Percentiles rank a stretch among this genome's conserved stretches.
phyloP scores from a whole-genome alignment of 345 rosid species.

The Euphorbia lathyris region DNA sequence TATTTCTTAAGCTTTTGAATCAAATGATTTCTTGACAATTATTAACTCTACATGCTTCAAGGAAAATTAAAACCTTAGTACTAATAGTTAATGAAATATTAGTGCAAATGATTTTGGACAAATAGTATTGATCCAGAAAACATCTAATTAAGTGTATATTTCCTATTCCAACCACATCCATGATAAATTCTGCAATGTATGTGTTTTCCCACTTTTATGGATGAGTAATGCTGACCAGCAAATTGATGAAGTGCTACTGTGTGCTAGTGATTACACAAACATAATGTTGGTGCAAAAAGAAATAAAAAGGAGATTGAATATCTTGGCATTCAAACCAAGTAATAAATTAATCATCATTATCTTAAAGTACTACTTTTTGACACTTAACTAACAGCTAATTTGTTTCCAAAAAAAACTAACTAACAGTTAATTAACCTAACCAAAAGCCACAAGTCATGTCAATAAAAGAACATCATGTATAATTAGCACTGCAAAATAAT shows the following conservation, averaged over 20 bases:
- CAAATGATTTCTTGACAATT: too few species aligned
- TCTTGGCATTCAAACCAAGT: not conserved
- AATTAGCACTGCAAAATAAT: not conserved
- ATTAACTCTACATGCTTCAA: too few species aligned
- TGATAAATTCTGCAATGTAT: not conserved
- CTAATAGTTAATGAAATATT: not conserved
- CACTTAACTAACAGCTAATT: not conserved
- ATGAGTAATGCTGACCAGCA: not conserved
- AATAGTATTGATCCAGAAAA: not conserved
- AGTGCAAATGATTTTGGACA: too few species aligned
- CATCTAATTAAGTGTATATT: not conserved
- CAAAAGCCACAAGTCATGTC: not conserved
- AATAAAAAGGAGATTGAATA: not conserved
- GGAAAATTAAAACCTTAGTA: not conserved
- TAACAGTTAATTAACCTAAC: conserved; percentile 2
- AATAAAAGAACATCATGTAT: not conserved
- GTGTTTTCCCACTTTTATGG: not conserved
- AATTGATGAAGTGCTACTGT: not conserved
- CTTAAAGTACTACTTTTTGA: conserved; percentile 3
- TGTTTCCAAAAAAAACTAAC: too few species aligned
- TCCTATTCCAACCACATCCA: not conserved
- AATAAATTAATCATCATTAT: not conserved
- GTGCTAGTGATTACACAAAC: conserved; percentile 4
- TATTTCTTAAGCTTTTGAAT: too few species aligned
- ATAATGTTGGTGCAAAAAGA: not conserved